These are phyloP conservation scores for Elsinoe ampelina DNA, from an alignment of 2,329 filamentous ascomycete species.

Conservation along the genomic window DNA sequence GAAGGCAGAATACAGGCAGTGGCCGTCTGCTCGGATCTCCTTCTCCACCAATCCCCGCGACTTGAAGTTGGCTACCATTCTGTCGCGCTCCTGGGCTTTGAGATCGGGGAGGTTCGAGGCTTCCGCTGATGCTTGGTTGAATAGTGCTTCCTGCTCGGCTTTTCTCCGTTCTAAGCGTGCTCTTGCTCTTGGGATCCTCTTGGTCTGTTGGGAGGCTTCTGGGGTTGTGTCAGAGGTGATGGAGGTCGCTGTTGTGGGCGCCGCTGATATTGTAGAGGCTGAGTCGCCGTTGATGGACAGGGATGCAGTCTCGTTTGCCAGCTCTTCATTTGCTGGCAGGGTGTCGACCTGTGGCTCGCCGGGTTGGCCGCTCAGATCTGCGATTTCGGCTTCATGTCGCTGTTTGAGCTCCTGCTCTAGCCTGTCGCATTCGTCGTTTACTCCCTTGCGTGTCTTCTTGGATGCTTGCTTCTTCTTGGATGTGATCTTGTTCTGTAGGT, in stretches of 20 bases:
- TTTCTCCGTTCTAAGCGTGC: constrained; percentile 81
- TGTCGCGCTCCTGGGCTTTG: constrained; percentile 57
- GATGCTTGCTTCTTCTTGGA: constrained; percentile 96
- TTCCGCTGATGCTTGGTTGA: constrained; percentile 61
- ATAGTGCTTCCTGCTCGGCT: constrained; percentile 67
- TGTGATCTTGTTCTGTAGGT: constrained; percentile 75
- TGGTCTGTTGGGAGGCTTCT: constrained; percentile 28
- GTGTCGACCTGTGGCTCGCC: neutral
- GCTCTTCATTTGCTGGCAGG: constrained; percentile 7
- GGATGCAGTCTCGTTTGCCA: neutral
- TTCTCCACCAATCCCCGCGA: constrained; percentile 59
- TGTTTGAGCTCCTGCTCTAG: constrained; percentile 49
- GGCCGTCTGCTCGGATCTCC: constrained; percentile 79
- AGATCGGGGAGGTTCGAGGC: constrained; percentile 65
- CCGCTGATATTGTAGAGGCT: constrained; percentile 15
- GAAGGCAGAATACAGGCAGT: constrained; percentile 88
- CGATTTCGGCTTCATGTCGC: constrained; percentile 44
- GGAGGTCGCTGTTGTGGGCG: neutral
- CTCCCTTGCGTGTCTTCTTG: constrained; percentile 59
- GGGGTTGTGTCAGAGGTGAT: constrained; percentile 12
- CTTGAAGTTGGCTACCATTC: constrained; percentile 60
- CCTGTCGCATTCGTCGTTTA: constrained; percentile 54
- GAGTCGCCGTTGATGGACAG: constrained; percentile 13
- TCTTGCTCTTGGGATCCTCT: constrained; percentile 85
- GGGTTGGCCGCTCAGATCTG: constrained; percentile 29